Conservation (phyloP, 371 early-diverging fungal genomes). For the Saksenaea oblongispora region DNA sequence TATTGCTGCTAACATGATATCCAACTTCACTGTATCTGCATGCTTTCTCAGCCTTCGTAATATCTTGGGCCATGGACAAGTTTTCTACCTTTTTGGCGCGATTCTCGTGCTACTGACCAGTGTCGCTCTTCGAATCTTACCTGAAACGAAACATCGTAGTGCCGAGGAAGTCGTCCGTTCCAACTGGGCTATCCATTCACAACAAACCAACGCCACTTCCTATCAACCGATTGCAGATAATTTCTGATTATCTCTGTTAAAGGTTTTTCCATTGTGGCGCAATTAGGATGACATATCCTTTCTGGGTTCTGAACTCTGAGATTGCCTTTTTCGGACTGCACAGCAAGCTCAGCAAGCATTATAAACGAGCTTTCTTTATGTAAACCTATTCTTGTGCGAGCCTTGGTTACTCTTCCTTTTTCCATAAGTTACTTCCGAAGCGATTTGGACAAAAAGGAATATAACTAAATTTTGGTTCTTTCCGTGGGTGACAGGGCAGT, state of each 20-base stretch:
- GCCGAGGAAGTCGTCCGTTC: constrained; percentile 52
- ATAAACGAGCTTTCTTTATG: too few relatives aligned
- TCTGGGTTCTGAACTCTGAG: too few relatives aligned
- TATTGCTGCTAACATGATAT: constrained; percentile 72
- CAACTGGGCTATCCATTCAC: constrained; percentile 34
- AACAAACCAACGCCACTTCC: not conserved
- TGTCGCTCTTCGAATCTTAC: constrained; percentile 64
- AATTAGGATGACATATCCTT: not conserved
- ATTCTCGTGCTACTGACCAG: constrained; percentile 40
- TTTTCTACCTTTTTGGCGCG: constrained; percentile 74
- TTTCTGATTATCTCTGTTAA: not conserved
- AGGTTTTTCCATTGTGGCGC: not conserved
- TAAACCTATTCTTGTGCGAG: too few relatives aligned
- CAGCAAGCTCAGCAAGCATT: too few relatives aligned
- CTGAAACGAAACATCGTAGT: constrained; percentile 81
- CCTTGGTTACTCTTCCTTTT: too few relatives aligned
- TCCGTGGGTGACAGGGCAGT: too few relatives aligned
- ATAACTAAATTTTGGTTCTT: too few relatives aligned
- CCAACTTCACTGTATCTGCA: constrained; percentile 71
- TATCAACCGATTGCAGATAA: not conserved
- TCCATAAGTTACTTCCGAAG: too few relatives aligned
- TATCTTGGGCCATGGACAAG: constrained; percentile 62
- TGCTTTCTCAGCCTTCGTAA: constrained; percentile 63
- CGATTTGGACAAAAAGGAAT: too few relatives aligned
- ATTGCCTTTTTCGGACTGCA: too few relatives aligned